Base-by-base conservation (phyloP, 805 yeast genomes). In the Candida sphagnicola region DNA sequence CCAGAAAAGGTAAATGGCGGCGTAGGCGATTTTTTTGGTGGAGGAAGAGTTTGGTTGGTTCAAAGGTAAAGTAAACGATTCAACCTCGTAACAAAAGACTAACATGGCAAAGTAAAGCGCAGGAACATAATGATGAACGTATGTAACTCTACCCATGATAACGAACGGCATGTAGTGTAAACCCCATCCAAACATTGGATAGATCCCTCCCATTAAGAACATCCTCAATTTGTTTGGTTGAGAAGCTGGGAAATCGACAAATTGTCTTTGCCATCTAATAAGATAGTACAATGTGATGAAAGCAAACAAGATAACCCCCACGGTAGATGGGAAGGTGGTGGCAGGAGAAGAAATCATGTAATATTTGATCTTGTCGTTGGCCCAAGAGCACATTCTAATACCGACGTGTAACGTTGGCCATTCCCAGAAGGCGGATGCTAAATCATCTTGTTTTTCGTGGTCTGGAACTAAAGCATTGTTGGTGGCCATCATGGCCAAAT, bases 51-150 rank as follows among this genome's bases (percentile, higher is more conserved):
- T 42, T 18, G 50, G 49, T 5, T 39, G 45, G 31, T 43, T 48
- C 40, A 61, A 57, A 25, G 56, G 55, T 23, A 28, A 35, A 16
- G 73, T 64, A 50, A 65, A 60, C 6, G 48, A 44, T 54, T 82
- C 87, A 34, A 82, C 63, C 47, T 76, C 65, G 60, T 78, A 85
- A 40, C 77, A 78, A 49, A 79, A 72, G 21, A 87, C 82, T 47
- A 90, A 67, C 70, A 89, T 82, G 36, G 98, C 98, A 68, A 91
- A 91, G 65, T 85, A 91, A 46, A 90, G 74, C 1, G 98, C 96
- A 11, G 99, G 99, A 49, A 89, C 77, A 62, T 91, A 91, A 61
- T 91, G 99, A 65, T 91, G 99, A 24, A 91, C 93, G 59, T 93
- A 91, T 2, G 95, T 89, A 41, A 93, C 97, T 70, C 99, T 85